Base-by-base conservation (phyloP, 371 early-diverging fungal species). In the Capillidium rhysosporum region DNA sequence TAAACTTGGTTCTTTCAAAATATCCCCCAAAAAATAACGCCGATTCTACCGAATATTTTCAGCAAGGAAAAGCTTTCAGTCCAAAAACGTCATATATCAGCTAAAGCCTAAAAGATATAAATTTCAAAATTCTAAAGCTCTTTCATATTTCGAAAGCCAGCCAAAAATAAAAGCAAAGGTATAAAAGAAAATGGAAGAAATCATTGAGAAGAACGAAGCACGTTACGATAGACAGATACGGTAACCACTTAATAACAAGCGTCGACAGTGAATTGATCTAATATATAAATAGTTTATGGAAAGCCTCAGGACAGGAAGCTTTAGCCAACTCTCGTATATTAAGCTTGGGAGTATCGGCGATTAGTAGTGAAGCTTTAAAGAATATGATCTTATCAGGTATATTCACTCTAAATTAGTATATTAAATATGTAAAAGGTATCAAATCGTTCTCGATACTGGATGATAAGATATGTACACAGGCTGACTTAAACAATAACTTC, bases 361-460 rank as follows among this genome's bases (percentile, higher is more conserved):
- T 82, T 12, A 92, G 89, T 1, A 79, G 90, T 30, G 97, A 96
- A 60, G 73, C 79, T 21, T 69, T 96, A 31, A 96, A 96, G 65
- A 93, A 96, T 61, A 71, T 96, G 21, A 77, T 94, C 24, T 72
- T 96, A 47, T 92, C 97, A 61, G 94, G 96, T 84, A 76, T 56
- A 57, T 26, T 31, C 24, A 5, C 21, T 29, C 40, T 46, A 28
- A 48, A 4, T 34, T 10, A 28, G 21, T 24, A 23, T 29, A 28
- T 45, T 29, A 28, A 21, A 12, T 23, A 2, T 29, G 16, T 18
- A 43, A 34, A 47, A 94, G 95, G 90, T 8, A 80, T 92, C 59
- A 92, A 91, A 9, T 68, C 76, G 45, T 87, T 89, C 56, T 82
- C 87, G 0, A 65, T 94, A 8, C 71, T 91, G 0, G 94, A 96